Base-by-base conservation (phyloP, 1,284 basidiomycete species). In the Fomes fomentarius region DNA sequence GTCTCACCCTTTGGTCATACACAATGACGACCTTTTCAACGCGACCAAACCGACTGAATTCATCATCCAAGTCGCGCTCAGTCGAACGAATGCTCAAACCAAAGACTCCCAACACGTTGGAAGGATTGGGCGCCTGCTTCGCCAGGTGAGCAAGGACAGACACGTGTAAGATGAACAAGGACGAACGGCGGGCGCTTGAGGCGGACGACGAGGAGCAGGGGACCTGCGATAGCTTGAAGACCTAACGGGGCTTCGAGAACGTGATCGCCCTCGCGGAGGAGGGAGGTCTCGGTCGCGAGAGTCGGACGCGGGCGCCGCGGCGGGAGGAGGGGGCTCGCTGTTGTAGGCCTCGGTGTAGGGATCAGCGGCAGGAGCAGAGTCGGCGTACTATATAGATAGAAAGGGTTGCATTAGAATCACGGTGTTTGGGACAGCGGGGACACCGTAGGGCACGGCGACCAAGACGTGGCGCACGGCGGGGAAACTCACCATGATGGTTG, bases 21-120 rank as follows among this genome's bases (percentile, higher is more conserved):
- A 99, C 97, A 63, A 99, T 95, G 47, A 91, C 92, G 33, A 96
- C 94, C 74, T 98, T 98, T 67, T 96, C 93, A 47, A 98, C 96
- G 25, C 87, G 83, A 21, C 95, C 96, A 63, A 88, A 92, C 41
- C 92, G 83, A 64, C 78, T 83, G 66, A 99, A 99, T 72, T 98
- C 95, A 61, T 96, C 91, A 65, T 98, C 93, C 44, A 99, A 78
- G 70, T 98, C 96, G 39, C 91, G 85, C 71, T 99, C 97, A 54
- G 87, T 84, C 3, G 96, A 98, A 55, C 96, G 86, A 58, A 99
- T 96, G 63, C 93, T 96, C 39, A 99, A 79, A 15, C 96, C 97
- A 66, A 99, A 99, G 15, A 98, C 94, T 57, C 97, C 97, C 56
- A 99, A 82, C 21, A 98, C 94, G 59, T 85, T 88, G 62, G 90